These are phyloP conservation scores for Arxiozyma bovina DNA, from an alignment of 1,139 yeast species.

Conservation along the genomic window DNA sequence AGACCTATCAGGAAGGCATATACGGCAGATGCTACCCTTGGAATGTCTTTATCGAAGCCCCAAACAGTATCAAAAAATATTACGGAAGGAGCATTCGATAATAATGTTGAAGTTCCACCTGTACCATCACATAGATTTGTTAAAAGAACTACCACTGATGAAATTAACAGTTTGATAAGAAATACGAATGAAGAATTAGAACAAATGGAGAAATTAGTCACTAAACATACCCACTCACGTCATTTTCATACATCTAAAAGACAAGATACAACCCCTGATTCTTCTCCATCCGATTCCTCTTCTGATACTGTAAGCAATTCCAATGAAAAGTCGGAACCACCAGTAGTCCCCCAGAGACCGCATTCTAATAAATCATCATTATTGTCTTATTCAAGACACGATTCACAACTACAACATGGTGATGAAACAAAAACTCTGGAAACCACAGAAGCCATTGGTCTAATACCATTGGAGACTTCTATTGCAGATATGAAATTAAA, in stretches of 20 bases:
- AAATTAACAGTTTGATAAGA: slow-evolving; percentile 13
- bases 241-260: neutral
- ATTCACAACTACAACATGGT: neutral
- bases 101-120: slow-evolving; percentile 5
- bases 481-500: neutral
- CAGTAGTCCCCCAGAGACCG: slow-evolving; percentile 3
- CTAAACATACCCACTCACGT: slow-evolving; percentile 6
- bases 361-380: neutral
- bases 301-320: neutral
- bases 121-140: slow-evolving; percentile 14
- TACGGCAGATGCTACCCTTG: slow-evolving; percentile 1
- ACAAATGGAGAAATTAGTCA: slow-evolving; percentile 16
- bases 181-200: slow-evolving; percentile 17
- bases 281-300: neutral
- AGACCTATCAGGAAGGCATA: slow-evolving; percentile 13
- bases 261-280: neutral
- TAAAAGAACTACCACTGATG: slow-evolving; percentile 15
- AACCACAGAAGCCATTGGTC: neutral
- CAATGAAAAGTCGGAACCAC: neutral
- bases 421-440: neutral
- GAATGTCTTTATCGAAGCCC: neutral
- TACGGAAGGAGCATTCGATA: neutral
- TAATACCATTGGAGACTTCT: neutral
- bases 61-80: neutral
- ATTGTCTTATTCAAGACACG: neutral